Conservation (phyloP, 805 yeast species). For the Ogataea dorogensis region DNA sequence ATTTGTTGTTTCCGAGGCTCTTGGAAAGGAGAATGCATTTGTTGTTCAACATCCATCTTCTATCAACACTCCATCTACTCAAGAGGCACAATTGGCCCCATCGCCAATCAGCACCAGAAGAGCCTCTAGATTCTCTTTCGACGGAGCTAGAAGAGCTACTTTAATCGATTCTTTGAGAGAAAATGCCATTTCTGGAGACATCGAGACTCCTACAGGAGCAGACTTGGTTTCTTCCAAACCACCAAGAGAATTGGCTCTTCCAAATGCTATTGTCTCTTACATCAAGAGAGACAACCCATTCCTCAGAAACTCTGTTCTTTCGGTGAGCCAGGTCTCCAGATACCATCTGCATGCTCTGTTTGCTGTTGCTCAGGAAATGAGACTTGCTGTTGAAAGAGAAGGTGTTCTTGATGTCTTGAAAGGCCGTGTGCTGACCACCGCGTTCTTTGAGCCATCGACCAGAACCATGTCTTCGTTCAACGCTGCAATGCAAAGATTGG, state of each 20-base stretch:
- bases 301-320: slow-evolving; percentile 80
- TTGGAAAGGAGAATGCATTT: slow-evolving; percentile 57
- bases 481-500: slow-evolving; percentile 99
- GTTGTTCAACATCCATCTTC: slow-evolving; percentile 44
- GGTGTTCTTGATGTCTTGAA: slow-evolving; percentile 89
- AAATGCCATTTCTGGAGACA: slow-evolving; percentile 38
- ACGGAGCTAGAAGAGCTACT: slow-evolving; percentile 38
- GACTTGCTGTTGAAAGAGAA: slow-evolving; percentile 93
- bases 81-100: slow-evolving; percentile 30
- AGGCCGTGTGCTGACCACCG: slow-evolving; percentile 89
- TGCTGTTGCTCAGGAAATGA: slow-evolving; percentile 97
- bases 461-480: slow-evolving; percentile 96
- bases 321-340: slow-evolving; percentile 85
- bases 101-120: slow-evolving; percentile 38
- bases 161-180: slow-evolving; percentile 34
- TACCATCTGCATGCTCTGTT: slow-evolving; percentile 89
- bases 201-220: slow-evolving; percentile 54
- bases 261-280: slow-evolving; percentile 74
- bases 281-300: slow-evolving; percentile 86
- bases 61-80: slow-evolving; percentile 31
- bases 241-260: slow-evolving; percentile 69
- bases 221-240: slow-evolving; percentile 73
- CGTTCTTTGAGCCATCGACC: slow-evolving; percentile 98
- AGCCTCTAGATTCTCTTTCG: slow-evolving; percentile 51
- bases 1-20: slow-evolving; percentile 55